phyloP scores from a whole-genome alignment of 73 alveolate species.

The Blepharisma stoltei region DNA sequence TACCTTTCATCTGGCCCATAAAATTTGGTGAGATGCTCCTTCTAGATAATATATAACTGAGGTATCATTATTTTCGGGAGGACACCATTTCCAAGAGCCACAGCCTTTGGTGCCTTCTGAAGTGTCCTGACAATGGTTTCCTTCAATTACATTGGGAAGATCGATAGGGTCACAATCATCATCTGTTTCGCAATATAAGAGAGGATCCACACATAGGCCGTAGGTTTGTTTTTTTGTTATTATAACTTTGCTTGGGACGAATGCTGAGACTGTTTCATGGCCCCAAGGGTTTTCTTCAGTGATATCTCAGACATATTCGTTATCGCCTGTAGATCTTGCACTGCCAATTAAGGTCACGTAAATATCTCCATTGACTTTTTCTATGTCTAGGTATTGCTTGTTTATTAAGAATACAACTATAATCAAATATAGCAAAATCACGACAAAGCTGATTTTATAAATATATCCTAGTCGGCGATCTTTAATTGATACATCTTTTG shows the following conservation, averaged over 20 bases:
- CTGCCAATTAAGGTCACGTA: not conserved
- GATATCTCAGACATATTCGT: slow-evolving; percentile 21
- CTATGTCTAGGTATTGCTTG: slow-evolving; percentile 16
- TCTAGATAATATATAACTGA: not conserved
- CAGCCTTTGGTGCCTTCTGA: slow-evolving; percentile 24
- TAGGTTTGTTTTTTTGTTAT: not conserved
- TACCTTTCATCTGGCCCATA: slow-evolving; percentile 17
- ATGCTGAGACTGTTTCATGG: slow-evolving; percentile 13
- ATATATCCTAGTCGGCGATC: slow-evolving; percentile 9
- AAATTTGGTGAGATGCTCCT: slow-evolving; percentile 23
- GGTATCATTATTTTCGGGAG: slow-evolving; percentile 4
- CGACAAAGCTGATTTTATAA: not conserved
- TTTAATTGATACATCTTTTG: slow-evolving; percentile 8
- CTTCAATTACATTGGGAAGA: slow-evolving; percentile 21
- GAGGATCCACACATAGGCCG: slow-evolving; percentile 16
- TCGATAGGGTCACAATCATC: slow-evolving; percentile 9
- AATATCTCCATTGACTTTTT: not conserved
- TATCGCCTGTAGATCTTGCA: slow-evolving; percentile 8
- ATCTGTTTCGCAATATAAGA: slow-evolving; percentile 6
- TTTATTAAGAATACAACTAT: slow-evolving; percentile 17
- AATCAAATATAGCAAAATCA: not conserved
- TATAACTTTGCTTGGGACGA: slow-evolving; percentile 17
- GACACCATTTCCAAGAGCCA: slow-evolving; percentile 28
- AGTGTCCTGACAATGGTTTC: not conserved
- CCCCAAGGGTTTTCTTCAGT: slow-evolving; percentile 28